These are phyloP conservation scores for Tephrocybe sp. DNA, from an alignment of 768 basidiomycete genomes.

Conservation along the genomic window DNA sequence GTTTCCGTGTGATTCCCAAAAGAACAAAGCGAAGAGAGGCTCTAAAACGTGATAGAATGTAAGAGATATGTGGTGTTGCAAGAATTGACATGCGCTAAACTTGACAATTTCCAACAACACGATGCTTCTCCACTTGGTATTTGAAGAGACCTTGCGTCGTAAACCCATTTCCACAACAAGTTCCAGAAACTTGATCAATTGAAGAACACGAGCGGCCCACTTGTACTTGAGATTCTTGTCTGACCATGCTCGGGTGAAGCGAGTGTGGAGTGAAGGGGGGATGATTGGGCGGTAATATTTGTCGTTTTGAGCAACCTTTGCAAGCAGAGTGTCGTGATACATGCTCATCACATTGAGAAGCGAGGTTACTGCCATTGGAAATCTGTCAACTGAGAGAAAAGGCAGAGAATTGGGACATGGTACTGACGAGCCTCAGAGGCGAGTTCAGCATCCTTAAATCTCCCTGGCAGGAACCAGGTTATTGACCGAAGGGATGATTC, in stretches of 20 bases:
- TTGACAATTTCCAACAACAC: constrained; percentile 80
- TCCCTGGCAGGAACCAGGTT: constrained; percentile 93
- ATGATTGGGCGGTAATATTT: constrained; percentile 75
- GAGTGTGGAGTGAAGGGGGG: constrained; percentile 74
- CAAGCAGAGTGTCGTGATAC: constrained; percentile 93
- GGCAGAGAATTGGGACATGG: constrained; percentile 3
- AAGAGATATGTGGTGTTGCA: background rate
- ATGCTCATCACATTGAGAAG: constrained; percentile 82
- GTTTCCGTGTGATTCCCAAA: constrained; percentile 71
- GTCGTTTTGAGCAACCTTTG: constrained; percentile 58
- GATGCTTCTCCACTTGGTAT: constrained; percentile 72
- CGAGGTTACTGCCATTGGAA: constrained; percentile 67
- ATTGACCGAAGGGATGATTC: constrained; percentile 87
- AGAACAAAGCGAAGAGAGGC: constrained; percentile 71
- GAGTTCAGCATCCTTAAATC: constrained; percentile 96
- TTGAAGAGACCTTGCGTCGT: constrained; percentile 63
- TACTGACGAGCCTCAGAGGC: constrained; percentile 91
- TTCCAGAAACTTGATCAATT: constrained; percentile 77
- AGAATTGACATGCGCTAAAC: constrained; percentile 43
- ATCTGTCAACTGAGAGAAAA: constrained; percentile 14
- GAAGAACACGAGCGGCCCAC: constrained; percentile 72
- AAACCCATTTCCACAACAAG: constrained; percentile 89
- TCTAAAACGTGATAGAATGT: too few relatives aligned
- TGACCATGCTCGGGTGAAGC: constrained; percentile 88
- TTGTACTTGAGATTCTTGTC: constrained; percentile 69